These are phyloP conservation scores for Candida ulmi DNA, from an alignment of 805 yeast genomes.

Conservation along the genomic window DNA sequence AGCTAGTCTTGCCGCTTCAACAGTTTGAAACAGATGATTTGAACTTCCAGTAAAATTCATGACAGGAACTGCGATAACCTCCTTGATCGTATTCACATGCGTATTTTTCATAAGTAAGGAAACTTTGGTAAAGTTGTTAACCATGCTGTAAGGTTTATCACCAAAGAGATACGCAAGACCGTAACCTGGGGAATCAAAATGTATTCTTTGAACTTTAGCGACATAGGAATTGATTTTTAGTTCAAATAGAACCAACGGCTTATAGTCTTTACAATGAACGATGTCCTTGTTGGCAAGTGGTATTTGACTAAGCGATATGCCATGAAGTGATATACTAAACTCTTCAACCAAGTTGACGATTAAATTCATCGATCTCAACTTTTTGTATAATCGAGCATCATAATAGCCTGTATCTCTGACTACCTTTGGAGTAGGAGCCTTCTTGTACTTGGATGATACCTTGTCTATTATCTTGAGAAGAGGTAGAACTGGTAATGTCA, in stretches of 20 bases:
- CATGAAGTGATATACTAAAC: constrained; percentile 13
- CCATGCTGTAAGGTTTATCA: constrained; percentile 38
- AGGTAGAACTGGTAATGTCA: constrained; percentile 12
- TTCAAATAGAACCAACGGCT: constrained; percentile 18
- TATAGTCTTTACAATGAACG: constrained; percentile 15
- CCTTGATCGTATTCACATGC: constrained; percentile 11
- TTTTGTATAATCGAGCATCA: constrained; percentile 8
- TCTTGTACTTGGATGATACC: background rate
- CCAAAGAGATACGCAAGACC: constrained; percentile 34
- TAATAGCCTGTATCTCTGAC: constrained; percentile 8
- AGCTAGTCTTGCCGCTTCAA: constrained; percentile 18
- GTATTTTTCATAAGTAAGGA: constrained; percentile 25
- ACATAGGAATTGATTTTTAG: constrained; percentile 16
- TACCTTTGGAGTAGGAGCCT: background rate
- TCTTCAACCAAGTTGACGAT: constrained; percentile 14
- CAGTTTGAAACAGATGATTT: constrained; percentile 31
- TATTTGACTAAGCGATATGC: constrained; percentile 12
- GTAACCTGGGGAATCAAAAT: constrained; percentile 38
- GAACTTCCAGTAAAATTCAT: constrained; percentile 32
- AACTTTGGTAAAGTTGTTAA: constrained; percentile 32
- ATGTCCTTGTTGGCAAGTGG: constrained; percentile 17
- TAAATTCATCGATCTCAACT: constrained; percentile 7
- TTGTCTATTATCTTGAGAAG: constrained; percentile 6
- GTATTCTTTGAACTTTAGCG: constrained; percentile 23
- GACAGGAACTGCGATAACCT: constrained; percentile 15